phyloP scores from a whole-genome alignment of 148 eudicot species.

The Arctostaphylos glauca region DNA sequence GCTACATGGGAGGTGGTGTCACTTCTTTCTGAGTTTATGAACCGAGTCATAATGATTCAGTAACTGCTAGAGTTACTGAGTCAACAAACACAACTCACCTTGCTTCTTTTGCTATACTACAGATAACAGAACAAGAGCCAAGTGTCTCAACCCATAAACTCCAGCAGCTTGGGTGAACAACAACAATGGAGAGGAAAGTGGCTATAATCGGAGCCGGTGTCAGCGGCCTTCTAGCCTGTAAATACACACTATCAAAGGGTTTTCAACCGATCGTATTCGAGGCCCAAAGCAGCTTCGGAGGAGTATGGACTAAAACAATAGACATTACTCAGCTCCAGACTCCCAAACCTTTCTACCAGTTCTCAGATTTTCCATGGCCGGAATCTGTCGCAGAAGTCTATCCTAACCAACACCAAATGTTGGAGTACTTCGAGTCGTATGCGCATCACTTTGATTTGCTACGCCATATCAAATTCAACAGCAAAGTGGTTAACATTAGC shows the following conservation, averaged over 20 bases:
- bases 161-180: background rate
- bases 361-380: slow-evolving; percentile 83
- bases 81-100: slow-evolving; percentile 78
- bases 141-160: background rate
- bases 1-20: slow-evolving; percentile 90
- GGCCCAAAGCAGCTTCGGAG: slow-evolving; percentile 48
- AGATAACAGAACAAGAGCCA: background rate
- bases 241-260: slow-evolving; percentile 61
- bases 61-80: too few species aligned
- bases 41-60: too few species aligned
- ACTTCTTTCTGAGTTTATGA: too few species aligned
- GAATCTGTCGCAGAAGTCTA: slow-evolving; percentile 29
- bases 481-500: slow-evolving; percentile 44
- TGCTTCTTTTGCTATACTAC: background rate
- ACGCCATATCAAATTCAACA: slow-evolving; percentile 37
- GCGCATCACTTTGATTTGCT: slow-evolving; percentile 54
- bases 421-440: slow-evolving; percentile 53
- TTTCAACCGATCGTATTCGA: slow-evolving; percentile 67
- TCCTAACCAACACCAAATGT: slow-evolving; percentile 47
- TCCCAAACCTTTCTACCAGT: slow-evolving; percentile 48
- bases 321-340: slow-evolving; percentile 67
- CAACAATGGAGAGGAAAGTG: slow-evolving; percentile 18
- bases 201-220: slow-evolving; percentile 71
- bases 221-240: slow-evolving; percentile 81
- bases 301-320: slow-evolving; percentile 68